These are phyloP conservation scores for Suillus hirtellus DNA, from an alignment of 768 basidiomycete genomes.

Conservation along the genomic window DNA sequence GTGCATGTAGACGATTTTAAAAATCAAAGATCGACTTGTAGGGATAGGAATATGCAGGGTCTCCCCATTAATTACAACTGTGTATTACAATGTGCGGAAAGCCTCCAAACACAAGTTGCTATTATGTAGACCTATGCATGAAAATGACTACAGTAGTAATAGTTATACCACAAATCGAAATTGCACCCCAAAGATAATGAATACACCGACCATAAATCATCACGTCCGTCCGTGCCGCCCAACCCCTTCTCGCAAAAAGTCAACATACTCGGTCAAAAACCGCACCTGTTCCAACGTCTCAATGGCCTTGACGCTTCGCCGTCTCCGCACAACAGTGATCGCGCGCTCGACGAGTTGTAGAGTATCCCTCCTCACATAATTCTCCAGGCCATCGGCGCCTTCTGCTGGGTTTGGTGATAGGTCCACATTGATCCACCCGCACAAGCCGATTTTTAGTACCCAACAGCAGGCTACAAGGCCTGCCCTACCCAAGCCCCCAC, in stretches of 20 bases:
- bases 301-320: slow-evolving; percentile 86
- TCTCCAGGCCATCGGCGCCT: not conserved
- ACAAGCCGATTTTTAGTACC: slow-evolving; percentile 48
- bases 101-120: not conserved
- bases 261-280: slow-evolving; percentile 67
- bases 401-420: slow-evolving; percentile 3
- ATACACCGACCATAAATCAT: not conserved
- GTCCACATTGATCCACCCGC: slow-evolving; percentile 44
- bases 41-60: not conserved
- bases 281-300: slow-evolving; percentile 88
- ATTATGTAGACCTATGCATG: not conserved
- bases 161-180: not conserved
- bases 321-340: slow-evolving; percentile 68
- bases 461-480: slow-evolving; percentile 59
- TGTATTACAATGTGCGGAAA: not conserved
- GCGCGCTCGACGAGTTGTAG: slow-evolving; percentile 64
- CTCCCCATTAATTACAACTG: not conserved
- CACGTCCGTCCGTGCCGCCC: not conserved
- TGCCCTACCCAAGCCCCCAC: slow-evolving; percentile 26
- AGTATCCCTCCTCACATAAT: slow-evolving; percentile 42
- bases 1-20: too few species aligned
- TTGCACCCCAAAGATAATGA: not conserved
- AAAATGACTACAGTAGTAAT: not conserved
- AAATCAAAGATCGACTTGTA: not conserved
- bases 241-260: slow-evolving; percentile 44